Conservation (phyloP, 106 monocot species). For the Dactylorhiza incarnata region DNA sequence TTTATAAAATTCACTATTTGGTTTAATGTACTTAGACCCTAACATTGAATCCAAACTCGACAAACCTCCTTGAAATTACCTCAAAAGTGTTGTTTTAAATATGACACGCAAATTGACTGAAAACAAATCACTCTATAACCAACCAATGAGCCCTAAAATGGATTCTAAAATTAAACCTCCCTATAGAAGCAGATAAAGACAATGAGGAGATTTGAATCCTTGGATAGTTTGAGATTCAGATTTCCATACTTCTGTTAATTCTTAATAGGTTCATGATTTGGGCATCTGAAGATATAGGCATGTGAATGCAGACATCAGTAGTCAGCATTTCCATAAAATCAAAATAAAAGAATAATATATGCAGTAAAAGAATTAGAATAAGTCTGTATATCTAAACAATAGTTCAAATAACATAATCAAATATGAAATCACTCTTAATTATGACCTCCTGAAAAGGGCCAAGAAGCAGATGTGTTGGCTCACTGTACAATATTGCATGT, state of each 20-base stretch:
- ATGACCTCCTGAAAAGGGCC: conserved; percentile 80
- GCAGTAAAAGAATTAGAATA: neutral
- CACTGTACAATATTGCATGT: conserved; percentile 49
- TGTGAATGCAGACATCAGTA: neutral
- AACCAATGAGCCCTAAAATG: neutral
- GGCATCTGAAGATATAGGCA: neutral
- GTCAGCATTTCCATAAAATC: neutral
- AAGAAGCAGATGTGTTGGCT: conserved; percentile 33
- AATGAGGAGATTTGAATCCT: neutral
- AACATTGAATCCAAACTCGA: too few relatives aligned
- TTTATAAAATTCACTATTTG: too few relatives aligned
- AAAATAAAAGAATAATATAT: neutral
- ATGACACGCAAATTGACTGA: too few relatives aligned
- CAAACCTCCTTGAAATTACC: too few relatives aligned
- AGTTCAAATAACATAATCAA: neutral
- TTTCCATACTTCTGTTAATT: neutral
- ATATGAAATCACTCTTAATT: neutral
- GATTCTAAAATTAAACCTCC: neutral
- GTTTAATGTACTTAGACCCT: too few relatives aligned
- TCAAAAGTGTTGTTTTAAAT: too few relatives aligned
- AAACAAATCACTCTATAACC: too few relatives aligned
- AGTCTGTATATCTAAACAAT: neutral
- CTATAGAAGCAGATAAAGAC: neutral
- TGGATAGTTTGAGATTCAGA: neutral
- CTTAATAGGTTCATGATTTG: neutral